Evolutionary conservation across 805 yeast species (phyloP), one percentile per base, ranked within the genome.

Genomic region (Kodamaea laetipori): DNA sequence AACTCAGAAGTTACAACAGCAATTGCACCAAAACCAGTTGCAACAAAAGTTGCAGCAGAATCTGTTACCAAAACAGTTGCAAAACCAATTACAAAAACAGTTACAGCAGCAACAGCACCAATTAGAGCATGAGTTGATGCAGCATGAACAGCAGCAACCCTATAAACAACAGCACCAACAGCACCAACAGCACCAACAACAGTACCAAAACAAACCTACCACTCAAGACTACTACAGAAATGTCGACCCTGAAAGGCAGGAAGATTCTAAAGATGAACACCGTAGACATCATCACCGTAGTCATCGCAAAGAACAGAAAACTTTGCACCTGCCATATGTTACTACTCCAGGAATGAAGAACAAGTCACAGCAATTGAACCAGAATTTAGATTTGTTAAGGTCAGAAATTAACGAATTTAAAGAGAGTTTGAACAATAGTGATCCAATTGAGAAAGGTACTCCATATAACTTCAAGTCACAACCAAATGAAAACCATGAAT

Each of bases 401-500:
- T 58, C 63, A 18, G 76, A 71, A 48, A 69, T 71, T 47, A 70
- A 71, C 47, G 75, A 71, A 45, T 71, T 71, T 47, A 71, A 69
- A 41, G 75, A 70, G 42, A 68, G 71, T 42, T 58, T 71, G 47
- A 60, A 61, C 28, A 57, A 53, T 32, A 46, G 51, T 7, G 71
- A 66, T 19, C 40, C 49, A 1, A 27, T 18, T 6, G 42, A 25
- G 16, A 42, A 36, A 28, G 31, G 31, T 11, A 46, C 17, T 10
- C 47, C 41, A 1, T 32, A 39, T 21, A 25, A 30, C 31, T 32
- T 31, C 36, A 40, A 33, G 17, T 18, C 31, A 7, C 31, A 39
- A 6, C 27, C 44, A 5, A 45, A 49, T 21, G 39, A 40, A 17
- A 38, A 31, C 19, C 26, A 21, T 12, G 64, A 57, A 23, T 45